phyloP scores from a whole-genome alignment of 1,139 yeast genomes.

The Protomyces macrosporus region DNA sequence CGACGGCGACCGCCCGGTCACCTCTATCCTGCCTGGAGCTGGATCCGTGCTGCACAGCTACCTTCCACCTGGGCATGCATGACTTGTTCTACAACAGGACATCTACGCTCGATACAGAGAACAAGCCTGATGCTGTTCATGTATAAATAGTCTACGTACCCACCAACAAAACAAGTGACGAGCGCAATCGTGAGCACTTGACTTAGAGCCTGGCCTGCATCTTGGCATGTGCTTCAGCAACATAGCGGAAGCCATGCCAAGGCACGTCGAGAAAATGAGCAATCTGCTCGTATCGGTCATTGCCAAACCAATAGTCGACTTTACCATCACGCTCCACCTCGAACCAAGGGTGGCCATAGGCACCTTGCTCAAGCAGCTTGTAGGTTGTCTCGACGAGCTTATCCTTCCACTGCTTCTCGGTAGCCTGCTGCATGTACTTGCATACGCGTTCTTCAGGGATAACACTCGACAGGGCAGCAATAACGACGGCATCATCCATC shows the following conservation, averaged over 20 bases:
- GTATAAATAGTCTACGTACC: no score
- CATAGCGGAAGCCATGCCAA: constrained; percentile 6
- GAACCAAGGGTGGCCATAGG: constrained; percentile 23
- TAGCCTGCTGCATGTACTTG: constrained; percentile 5
- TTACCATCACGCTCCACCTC: constrained; percentile 14
- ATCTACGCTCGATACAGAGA: no score
- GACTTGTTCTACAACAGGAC: no score
- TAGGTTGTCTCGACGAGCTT: constrained; percentile 7
- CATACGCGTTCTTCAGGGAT: constrained; percentile 7
- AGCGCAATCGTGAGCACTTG: no score
- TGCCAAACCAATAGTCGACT: constrained; percentile 14
- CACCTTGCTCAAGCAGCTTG: constrained; percentile 12
- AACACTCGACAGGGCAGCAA: constrained; percentile 11
- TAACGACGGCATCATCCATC: background rate
- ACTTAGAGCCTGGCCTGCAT: background rate
- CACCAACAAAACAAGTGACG: no score
- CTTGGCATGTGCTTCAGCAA: background rate
- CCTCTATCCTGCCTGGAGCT: no score
- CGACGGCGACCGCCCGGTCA: no score
- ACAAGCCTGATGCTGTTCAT: no score
- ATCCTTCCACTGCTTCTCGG: constrained; percentile 2
- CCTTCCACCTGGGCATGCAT: no score
- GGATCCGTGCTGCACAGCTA: no score
- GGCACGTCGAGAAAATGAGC: constrained; percentile 6
- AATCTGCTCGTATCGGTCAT: constrained; percentile 17